Evolutionary conservation across 345 rosid genomes (phyloP).

Genomic region (Noccaea bulbosa): DNA sequence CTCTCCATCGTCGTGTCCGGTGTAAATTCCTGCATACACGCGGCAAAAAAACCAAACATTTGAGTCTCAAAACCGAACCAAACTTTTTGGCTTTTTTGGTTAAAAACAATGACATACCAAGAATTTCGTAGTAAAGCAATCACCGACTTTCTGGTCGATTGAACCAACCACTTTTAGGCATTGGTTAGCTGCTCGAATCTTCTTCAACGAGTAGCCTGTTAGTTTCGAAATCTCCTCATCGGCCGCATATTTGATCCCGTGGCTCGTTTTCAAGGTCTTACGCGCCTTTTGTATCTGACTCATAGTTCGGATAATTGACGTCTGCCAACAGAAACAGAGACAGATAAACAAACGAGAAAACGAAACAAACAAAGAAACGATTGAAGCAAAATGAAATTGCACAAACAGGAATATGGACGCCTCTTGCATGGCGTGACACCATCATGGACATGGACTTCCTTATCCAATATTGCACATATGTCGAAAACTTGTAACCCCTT

Average conservation of each 20-base stretch:
- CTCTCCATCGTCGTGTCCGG: conserved; percentile 54
- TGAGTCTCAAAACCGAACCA: conserved; percentile 10
- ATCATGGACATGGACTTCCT: conserved; percentile 67
- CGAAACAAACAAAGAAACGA: conserved; percentile 6
- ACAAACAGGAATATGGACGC: conserved; percentile 71
- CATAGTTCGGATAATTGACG: conserved; percentile 52
- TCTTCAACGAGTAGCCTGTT: conserved; percentile 61
- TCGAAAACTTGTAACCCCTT: conserved; percentile 83
- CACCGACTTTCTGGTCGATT: conserved; percentile 66
- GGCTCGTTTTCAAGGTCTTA: conserved; percentile 53
- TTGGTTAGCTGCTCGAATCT: conserved; percentile 70
- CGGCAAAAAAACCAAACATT: conserved; percentile 8
- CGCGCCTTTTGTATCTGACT: conserved; percentile 70
- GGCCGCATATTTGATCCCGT: conserved; percentile 55
- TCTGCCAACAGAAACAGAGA: conserved; percentile 46
- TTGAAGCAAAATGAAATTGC: conserved; percentile 4
- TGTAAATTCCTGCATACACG: conserved; percentile 69
- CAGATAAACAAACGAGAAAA: conserved; percentile 13
- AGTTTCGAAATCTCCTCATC: conserved; percentile 68
- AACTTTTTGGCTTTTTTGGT: neutral
- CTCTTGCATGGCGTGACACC: conserved; percentile 67
- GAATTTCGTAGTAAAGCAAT: conserved; percentile 52
- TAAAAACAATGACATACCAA: conserved; percentile 48
- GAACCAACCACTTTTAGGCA: conserved; percentile 82
- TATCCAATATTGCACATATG: conserved; percentile 90